These are phyloP conservation scores for Cystobasidium sp. DNA, from an alignment of 1,284 basidiomycete genomes.

Conservation along the genomic window DNA sequence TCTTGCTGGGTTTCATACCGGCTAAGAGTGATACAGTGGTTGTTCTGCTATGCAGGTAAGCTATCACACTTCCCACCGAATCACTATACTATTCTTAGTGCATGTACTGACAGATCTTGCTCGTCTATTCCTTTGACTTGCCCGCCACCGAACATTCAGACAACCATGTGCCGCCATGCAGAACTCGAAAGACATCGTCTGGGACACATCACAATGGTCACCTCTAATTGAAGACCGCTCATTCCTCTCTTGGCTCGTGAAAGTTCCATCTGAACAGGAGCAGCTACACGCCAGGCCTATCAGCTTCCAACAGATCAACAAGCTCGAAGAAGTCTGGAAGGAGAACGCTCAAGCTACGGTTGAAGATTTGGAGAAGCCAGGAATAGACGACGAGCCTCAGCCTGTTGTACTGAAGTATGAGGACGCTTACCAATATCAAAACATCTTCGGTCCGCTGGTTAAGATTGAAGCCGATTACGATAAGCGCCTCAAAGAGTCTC, in stretches of 20 bases:
- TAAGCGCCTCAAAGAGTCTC: conserved; percentile 94
- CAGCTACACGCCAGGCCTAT: conserved; percentile 94
- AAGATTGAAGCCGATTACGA: conserved; percentile 99
- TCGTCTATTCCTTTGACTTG: conserved; percentile 8
- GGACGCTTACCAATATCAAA: conserved; percentile 99
- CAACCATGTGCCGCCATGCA: conserved; percentile 95
- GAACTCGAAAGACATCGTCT: conserved; percentile 91
- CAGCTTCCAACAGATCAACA: conserved; percentile 94
- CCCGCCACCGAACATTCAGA: conserved; percentile 58
- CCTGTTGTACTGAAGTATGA: conserved; percentile 81
- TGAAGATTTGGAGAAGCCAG: conserved; percentile 94
- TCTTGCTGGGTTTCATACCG: conserved; percentile 98
- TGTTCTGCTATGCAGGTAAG: conserved; percentile 95
- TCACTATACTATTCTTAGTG: too few species aligned
- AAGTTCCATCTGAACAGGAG: conserved; percentile 92
- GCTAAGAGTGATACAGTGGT: conserved; percentile 99
- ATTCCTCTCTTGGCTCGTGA: conserved; percentile 98
- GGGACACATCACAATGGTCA: conserved; percentile 97
- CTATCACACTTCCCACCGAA: too few species aligned
- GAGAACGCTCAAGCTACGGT: conserved; percentile 93
- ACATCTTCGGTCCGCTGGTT: conserved; percentile 96
- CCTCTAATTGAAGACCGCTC: conserved; percentile 97
- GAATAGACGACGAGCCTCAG: conserved; percentile 94
- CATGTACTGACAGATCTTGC: conserved; percentile 9
- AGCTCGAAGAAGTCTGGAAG: conserved; percentile 96